These are phyloP conservation scores for Tilletia horrida DNA, from an alignment of 1,284 basidiomycete genomes.

Conservation along the genomic window DNA sequence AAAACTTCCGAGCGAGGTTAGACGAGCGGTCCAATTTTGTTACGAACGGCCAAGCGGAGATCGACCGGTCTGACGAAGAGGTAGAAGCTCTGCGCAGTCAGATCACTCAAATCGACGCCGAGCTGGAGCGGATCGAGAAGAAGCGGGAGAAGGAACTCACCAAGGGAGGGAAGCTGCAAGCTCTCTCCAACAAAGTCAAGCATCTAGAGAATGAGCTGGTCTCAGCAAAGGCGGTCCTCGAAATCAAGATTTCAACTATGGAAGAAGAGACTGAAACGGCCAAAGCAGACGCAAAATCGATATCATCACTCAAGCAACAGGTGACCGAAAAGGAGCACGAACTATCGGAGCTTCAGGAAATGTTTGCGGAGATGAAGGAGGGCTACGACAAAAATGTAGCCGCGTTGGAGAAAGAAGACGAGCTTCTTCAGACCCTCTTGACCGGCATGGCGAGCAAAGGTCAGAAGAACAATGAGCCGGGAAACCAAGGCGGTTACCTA, in stretches of 20 bases:
- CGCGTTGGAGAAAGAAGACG: slow-evolving; percentile 72
- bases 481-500: slow-evolving; percentile 73
- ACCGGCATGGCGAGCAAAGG: slow-evolving; percentile 74
- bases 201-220: slow-evolving; percentile 79
- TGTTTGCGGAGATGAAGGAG: slow-evolving; percentile 59
- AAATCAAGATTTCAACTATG: slow-evolving; percentile 74
- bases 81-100: slow-evolving; percentile 49
- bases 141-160: slow-evolving; percentile 63
- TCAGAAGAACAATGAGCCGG: slow-evolving; percentile 59
- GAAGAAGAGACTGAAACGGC: slow-evolving; percentile 74
- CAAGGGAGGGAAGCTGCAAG: slow-evolving; percentile 76
- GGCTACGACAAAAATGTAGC: slow-evolving; percentile 61
- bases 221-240: slow-evolving; percentile 80
- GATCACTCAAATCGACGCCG: slow-evolving; percentile 58
- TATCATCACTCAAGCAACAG: slow-evolving; percentile 54
- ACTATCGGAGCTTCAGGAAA: slow-evolving; percentile 28
- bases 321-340: slow-evolving; percentile 60
- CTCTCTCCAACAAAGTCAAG: slow-evolving; percentile 73
- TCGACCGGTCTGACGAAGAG: slow-evolving; percentile 54
- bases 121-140: slow-evolving; percentile 58
- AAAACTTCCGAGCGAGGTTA: slow-evolving; percentile 51
- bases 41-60: slow-evolving; percentile 46
- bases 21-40: slow-evolving; percentile 56
- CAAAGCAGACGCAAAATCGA: slow-evolving; percentile 61
- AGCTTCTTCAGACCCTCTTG: slow-evolving; percentile 88